These are phyloP conservation scores for Breynia disticha DNA, from an alignment of 441 rosid species.

Conservation along the genomic window DNA sequence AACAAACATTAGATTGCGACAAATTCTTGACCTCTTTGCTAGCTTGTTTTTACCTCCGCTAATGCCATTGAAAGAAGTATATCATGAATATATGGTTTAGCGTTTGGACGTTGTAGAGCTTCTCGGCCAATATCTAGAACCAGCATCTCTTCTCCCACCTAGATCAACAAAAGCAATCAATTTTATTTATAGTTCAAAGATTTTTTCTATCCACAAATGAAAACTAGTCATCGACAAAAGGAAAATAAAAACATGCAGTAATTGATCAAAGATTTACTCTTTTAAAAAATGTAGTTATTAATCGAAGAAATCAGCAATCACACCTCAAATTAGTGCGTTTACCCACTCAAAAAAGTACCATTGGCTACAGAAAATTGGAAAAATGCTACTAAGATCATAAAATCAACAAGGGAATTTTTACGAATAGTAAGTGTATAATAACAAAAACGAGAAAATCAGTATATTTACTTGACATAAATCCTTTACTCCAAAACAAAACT, in stretches of 20 bases:
- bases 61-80: constrained; percentile 82
- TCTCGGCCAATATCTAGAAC: constrained; percentile 71
- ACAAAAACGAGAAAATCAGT: background rate
- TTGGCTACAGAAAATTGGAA: too few relatives aligned
- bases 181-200: constrained; percentile 2
- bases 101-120: constrained; percentile 69
- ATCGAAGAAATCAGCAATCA: too few relatives aligned
- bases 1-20: constrained; percentile 21
- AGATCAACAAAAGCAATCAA: constrained; percentile 21
- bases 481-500: background rate
- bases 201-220: constrained; percentile 6
- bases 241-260: too few relatives aligned
- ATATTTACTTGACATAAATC: background rate
- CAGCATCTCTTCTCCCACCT: constrained; percentile 87
- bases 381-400: too few relatives aligned
- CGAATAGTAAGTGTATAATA: too few relatives aligned
- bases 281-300: too few relatives aligned
- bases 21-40: constrained; percentile 23
- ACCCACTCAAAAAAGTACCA: too few relatives aligned
- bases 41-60: constrained; percentile 70
- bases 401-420: too few relatives aligned
- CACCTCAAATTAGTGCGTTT: too few relatives aligned
- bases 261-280: too few relatives aligned
- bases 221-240: background rate
- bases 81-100: constrained; percentile 76